Base-by-base conservation (phyloP, 176 grass and related monocot genomes). In the Cymbopogon citratus region DNA sequence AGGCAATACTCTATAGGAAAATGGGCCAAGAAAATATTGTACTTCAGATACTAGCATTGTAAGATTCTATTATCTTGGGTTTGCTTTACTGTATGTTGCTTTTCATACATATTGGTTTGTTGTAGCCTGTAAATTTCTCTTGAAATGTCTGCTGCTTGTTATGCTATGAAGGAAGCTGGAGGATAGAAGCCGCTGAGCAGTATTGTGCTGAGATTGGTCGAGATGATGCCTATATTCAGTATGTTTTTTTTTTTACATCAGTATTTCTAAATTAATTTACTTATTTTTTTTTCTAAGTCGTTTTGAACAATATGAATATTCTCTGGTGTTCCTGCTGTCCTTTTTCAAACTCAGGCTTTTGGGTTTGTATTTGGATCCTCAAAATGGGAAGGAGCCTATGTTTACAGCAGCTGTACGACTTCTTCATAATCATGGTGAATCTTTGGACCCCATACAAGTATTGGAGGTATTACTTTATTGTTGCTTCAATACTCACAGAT, bases 201-300 rank as follows among this genome's bases (percentile, higher is more conserved):
- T 98, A 98, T 69, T 98, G 95, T 80, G 88, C 87, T 75, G 95
- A 98, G 87, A 98, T 98, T 81, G 95, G 92, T 68, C 75, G 95
- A 91, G 83, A 94, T 63, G 95, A 98, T 91, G 95, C 95, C 38
- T 98, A 98, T 89, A 98, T 98, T 94, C 92, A 98, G 95, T 98
- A 95, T 82, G 90, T 86, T 84, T 27, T 86, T 70, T 40, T 40
- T 76, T 56, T 76, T 38, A 38, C 38, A 76, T 63, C n/a, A 70
- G 7, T 90, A 44, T 68, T 82, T 82, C 39, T 46, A 21, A 71
- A 12, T 82, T 83, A 34, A 14, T 33, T 43, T 19, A 25, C 23
- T 63, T 35, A 25, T 63, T 26, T 28, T 29, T 63, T 63, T 63
- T 10, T 9, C 38, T 62, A 33, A 36, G 38, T 6, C 34, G 40